Percentiles rank a stretch among this genome's conserved stretches.
phyloP scores from a whole-genome alignment of 164 flowering plant species.

The Umbellularia californica region DNA sequence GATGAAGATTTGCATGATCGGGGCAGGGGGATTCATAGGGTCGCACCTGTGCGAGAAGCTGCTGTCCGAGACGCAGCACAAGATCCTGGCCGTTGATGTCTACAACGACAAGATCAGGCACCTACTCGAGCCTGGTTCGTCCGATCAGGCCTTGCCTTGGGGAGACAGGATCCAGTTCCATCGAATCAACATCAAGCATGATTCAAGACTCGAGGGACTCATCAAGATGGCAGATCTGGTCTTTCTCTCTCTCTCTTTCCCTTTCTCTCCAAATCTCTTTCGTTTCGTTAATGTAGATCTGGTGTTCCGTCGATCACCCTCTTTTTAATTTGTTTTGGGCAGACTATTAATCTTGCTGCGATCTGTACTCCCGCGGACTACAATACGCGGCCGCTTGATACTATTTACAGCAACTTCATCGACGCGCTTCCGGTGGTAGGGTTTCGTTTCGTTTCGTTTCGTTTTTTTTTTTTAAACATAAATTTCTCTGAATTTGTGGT shows the following conservation, averaged over 20 bases:
- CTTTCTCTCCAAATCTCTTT: not conserved
- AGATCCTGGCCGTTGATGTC: slow-evolving; percentile 30
- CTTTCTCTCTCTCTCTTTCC: not conserved
- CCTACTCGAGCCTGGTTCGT: slow-evolving; percentile 20
- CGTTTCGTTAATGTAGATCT: slow-evolving; percentile 6
- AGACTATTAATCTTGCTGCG: slow-evolving; percentile 83
- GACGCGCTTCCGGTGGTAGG: slow-evolving; percentile 85
- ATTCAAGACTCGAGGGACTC: slow-evolving; percentile 93
- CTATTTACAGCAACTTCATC: slow-evolving; percentile 81
- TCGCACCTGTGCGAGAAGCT: slow-evolving; percentile 40
- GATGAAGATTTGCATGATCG: slow-evolving; percentile 33
- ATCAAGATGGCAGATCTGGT: slow-evolving; percentile 99
- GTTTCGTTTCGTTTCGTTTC: slow-evolving; percentile 3
- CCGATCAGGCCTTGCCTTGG: slow-evolving; percentile 32
- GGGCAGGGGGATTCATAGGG: slow-evolving; percentile 39
- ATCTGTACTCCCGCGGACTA: slow-evolving; percentile 89
- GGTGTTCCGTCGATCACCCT: not conserved
- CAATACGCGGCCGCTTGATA: slow-evolving; percentile 77
- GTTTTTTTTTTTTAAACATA: not conserved
- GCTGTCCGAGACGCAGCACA: slow-evolving; percentile 27
- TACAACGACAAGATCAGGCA: slow-evolving; percentile 35
- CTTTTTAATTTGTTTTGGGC: not conserved
- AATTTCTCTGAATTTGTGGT: not conserved
- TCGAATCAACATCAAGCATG: slow-evolving; percentile 92
- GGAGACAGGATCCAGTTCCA: slow-evolving; percentile 83